Percentiles rank a stretch among this genome's conserved stretches.
Evolutionary conservation across 2,329 filamentous ascomycete genomes (phyloP).

Genomic region (Curvularia verruculosa): DNA sequence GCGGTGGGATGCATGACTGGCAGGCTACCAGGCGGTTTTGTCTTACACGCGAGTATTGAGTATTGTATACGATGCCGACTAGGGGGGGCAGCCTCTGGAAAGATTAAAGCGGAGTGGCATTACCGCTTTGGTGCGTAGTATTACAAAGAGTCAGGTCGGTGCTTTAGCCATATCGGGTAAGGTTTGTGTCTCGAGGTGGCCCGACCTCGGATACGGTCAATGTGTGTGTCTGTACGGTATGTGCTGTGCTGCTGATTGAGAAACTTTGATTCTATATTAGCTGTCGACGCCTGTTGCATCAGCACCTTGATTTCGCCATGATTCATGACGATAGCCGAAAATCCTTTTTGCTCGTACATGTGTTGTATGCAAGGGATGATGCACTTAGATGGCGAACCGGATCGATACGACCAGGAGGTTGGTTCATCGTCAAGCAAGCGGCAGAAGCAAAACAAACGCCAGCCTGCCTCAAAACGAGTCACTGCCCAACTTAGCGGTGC

Average conservation of each 20-base stretch:
- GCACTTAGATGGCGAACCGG: constrained; percentile 20
- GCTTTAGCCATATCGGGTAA: constrained; percentile 35
- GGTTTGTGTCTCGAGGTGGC: constrained; percentile 27
- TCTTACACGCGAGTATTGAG: constrained; percentile 23
- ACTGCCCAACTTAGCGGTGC: constrained; percentile 16
- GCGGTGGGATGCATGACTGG: constrained; percentile 21
- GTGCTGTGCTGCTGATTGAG: constrained; percentile 17
- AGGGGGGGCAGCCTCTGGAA: constrained; percentile 16
- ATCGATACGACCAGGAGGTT: constrained; percentile 23
- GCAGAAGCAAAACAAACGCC: constrained; percentile 24
- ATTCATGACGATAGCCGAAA: constrained; percentile 19
- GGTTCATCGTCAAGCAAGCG: constrained; percentile 19
- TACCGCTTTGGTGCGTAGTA: constrained; percentile 25
- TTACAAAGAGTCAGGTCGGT: constrained; percentile 30
- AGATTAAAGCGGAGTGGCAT: constrained; percentile 28
- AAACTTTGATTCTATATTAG: constrained; percentile 33
- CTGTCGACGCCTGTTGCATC: constrained; percentile 26
- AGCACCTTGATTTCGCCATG: constrained; percentile 20
- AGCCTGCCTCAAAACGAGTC: constrained; percentile 27
- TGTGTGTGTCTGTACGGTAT: background rate
- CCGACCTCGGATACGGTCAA: constrained; percentile 30
- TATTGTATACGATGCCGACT: constrained; percentile 23
- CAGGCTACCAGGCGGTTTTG: constrained; percentile 14
- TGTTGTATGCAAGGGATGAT: constrained; percentile 18
- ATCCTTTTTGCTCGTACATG: constrained; percentile 14